These are phyloP conservation scores for Scutellaria galericulata DNA, from an alignment of 257 asterid species.

Conservation along the genomic window DNA sequence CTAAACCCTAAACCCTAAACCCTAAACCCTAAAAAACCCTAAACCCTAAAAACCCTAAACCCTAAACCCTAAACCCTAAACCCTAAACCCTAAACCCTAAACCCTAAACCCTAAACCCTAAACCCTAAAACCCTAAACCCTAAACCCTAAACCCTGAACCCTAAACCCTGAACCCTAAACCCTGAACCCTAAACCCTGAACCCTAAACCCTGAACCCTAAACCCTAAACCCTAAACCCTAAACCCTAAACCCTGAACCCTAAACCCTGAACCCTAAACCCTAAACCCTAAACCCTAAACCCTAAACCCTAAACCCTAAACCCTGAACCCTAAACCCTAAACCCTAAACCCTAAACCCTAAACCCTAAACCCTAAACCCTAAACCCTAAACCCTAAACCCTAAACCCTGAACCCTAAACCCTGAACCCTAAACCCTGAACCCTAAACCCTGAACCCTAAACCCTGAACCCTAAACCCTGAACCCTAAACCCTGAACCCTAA, in stretches of 20 bases:
- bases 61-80: neutral
- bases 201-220: constrained; percentile 10
- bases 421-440: neutral
- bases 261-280: neutral
- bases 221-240: neutral
- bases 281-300: neutral
- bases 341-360: constrained; percentile 14
- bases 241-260: constrained; percentile 9
- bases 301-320: constrained; percentile 8
- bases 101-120: constrained; percentile 16
- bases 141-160: constrained; percentile 1
- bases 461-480: constrained; percentile 9
- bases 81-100: constrained; percentile 13
- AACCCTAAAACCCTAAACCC: constrained; percentile 3
- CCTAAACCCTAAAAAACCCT: too few species aligned
- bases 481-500: neutral
- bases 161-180: neutral
- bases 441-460: neutral
- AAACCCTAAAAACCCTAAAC: constrained; percentile 6
- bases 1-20: constrained; percentile 13
- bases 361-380: neutral
- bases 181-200: constrained; percentile 3
- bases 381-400: constrained; percentile 7
- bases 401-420: neutral
- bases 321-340: neutral